phyloP scores from a whole-genome alignment of 306 rosid genomes.

The Castanea crenata region DNA sequence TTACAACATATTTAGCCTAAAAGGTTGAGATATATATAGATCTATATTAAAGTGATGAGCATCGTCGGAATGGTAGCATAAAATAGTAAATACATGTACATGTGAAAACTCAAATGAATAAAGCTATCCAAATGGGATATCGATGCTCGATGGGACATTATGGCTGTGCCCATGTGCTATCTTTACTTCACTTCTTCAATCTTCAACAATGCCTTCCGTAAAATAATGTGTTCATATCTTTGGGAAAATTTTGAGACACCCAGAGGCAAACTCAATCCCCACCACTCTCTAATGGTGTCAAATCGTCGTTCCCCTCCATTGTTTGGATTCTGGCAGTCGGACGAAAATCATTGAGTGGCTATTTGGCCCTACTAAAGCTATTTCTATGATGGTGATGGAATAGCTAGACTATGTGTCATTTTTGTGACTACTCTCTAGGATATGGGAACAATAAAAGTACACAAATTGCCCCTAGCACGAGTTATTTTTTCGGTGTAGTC shows the following conservation, averaged over 20 bases:
- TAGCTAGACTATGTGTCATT: background rate
- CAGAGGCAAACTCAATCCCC: conserved; percentile 20
- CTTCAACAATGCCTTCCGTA: background rate
- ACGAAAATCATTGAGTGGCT: conserved; percentile 25
- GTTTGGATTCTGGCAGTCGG: conserved; percentile 28
- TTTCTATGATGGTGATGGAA: background rate
- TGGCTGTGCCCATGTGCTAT: conserved; percentile 15
- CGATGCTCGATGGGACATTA: conserved; percentile 6
- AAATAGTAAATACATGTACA: too few relatives aligned
- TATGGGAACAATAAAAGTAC: conserved; percentile 7
- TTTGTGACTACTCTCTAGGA: background rate
- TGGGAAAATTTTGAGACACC: background rate
- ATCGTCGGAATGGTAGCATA: too few relatives aligned
- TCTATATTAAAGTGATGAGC: too few relatives aligned
- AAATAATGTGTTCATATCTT: conserved; percentile 3
- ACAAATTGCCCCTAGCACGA: conserved; percentile 21
- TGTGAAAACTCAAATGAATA: too few relatives aligned
- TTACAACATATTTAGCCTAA: too few relatives aligned
- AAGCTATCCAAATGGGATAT: background rate
- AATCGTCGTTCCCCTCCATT: conserved; percentile 36
- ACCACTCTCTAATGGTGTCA: conserved; percentile 41
- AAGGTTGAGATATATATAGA: too few relatives aligned
- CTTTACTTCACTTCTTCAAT: background rate
- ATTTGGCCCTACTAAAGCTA: conserved; percentile 4
- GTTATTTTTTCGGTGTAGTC: background rate